Base-by-base conservation (phyloP, 192 early-diverging fungal genomes). In the Backusella westeae region DNA sequence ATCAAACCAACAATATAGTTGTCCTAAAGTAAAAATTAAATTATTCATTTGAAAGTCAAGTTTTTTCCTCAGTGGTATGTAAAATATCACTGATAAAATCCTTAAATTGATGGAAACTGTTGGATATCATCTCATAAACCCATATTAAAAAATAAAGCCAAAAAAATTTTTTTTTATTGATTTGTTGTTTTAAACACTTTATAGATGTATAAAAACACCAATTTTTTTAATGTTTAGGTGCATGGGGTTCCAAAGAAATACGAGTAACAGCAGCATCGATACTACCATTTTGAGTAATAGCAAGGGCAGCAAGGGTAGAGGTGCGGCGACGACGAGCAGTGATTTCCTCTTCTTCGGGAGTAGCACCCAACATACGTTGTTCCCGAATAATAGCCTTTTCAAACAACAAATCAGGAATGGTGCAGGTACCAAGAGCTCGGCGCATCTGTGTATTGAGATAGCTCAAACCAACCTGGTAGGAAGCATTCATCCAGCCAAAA, bases 401-500 rank as follows among this genome's bases (percentile, higher is more conserved):
- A 80, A 94, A 94, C 34, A 93, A 87, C 65, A 87, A 78, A 71
- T 93, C 90, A 5, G 94, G 93, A 39, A 83, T 85, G 4, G 92
- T 92, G 75, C 93, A 86, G 38, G 86, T 85, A 21, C 95, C 96
- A 53, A 97, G 80, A 0, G 94, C 94, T 34, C 96, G 88, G 19
- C 90, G 81, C 88, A 94, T 87, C 63, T 89, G 87, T 19, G 83
- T 80, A 15, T 88, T 92, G 71, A 97, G 82, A 73, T 94, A 94
- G 2, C 84, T 87, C 38, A 96, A 80, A 19, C 96, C 96, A 7
- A 96, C 89, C 83, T 95, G 92, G 81, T 91, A 92, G 34, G 89
- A 92, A 7, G 96, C 94, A 75, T 99, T 99, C 97, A 99, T 99
- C 97, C 97, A 99, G 14, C 97, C 97, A 84, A 99, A 99, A 15